Conservation (phyloP, 106 monocot species). For the Dendrobium catenatum region DNA sequence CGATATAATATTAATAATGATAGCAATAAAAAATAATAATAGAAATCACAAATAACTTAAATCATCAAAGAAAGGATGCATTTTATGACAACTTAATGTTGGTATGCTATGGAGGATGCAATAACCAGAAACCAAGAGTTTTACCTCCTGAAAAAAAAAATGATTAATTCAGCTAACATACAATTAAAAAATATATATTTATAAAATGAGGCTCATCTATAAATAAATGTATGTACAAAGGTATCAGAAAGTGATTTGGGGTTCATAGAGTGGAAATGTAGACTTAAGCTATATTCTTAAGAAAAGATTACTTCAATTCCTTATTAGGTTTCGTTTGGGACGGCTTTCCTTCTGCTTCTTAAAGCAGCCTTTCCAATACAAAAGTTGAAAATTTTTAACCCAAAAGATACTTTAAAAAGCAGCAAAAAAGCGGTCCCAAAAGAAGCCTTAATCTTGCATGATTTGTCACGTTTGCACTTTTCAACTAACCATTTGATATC, state of each 20-base stretch:
- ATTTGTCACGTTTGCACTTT: background rate
- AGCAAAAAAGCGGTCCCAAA: too few species aligned
- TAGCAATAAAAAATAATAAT: background rate
- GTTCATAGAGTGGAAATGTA: background rate
- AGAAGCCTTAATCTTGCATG: background rate
- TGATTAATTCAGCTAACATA: too few species aligned
- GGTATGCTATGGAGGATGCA: too few species aligned
- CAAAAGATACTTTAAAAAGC: too few species aligned
- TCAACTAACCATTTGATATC: too few species aligned
- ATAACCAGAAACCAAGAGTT: too few species aligned
- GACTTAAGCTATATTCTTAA: background rate
- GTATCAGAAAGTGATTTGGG: background rate
- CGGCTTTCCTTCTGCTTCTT: too few species aligned
- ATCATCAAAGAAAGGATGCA: background rate
- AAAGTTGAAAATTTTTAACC: too few species aligned
- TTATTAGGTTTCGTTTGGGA: background rate
- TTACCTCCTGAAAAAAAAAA: too few species aligned
- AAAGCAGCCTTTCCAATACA: too few species aligned
- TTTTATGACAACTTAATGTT: background rate
- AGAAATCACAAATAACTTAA: background rate
- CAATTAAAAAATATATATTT: background rate
- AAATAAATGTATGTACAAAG: background rate
- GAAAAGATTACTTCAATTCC: background rate
- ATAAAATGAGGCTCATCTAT: background rate
- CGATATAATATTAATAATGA: background rate